Evolutionary conservation across 2,329 filamentous ascomycete genomes (phyloP), one percentile per base, ranked within the genome.

Genomic region (Pseudogymnoascus sp.): DNA sequence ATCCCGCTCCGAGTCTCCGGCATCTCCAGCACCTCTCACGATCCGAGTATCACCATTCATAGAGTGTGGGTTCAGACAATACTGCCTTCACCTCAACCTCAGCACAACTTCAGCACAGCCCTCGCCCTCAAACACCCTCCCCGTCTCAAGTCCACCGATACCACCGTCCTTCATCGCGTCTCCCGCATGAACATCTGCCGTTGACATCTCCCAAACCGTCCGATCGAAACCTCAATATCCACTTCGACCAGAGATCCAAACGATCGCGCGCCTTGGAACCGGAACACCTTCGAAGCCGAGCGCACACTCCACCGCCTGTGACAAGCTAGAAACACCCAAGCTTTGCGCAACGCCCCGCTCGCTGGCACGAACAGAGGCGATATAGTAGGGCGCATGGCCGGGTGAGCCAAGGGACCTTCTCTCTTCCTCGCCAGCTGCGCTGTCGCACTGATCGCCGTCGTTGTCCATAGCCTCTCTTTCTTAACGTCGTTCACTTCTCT

Each of bases 341-440:
- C n/a, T 17, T 29, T 10, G 29, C 29, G 13, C 15, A 55, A 13
- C 29, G 48, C 29, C 48, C 48, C 48, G 48, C 29, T 35, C 15
- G 29, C 48, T 55, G 48, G 48, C 29, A 55, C 29, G 48, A 55
- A 33, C 29, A 17, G 48, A 55, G 17, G 48, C 15, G 48, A 55
- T 55, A 55, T 55, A 55, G 48, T 55, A 10, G 48, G 48, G 48
- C 48, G 48, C 48, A 55, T 55, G 48, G 48, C 48, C 48, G 48
- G 48, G 5, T 55, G 48, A 55, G 48, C 29, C 48, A 55, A 55
- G 48, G 31, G 48, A 21, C 21, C 21, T 12, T 15, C 15, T 55
- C 48, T 55, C 48, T 55, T 55, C 13, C 29, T 55, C 48, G 13
- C 29, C 48, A 55, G 48, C 48, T 33, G 29, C 48, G 48, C 48